Conservation (phyloP, 75 land plant genomes). For the Picea glauca region DNA sequence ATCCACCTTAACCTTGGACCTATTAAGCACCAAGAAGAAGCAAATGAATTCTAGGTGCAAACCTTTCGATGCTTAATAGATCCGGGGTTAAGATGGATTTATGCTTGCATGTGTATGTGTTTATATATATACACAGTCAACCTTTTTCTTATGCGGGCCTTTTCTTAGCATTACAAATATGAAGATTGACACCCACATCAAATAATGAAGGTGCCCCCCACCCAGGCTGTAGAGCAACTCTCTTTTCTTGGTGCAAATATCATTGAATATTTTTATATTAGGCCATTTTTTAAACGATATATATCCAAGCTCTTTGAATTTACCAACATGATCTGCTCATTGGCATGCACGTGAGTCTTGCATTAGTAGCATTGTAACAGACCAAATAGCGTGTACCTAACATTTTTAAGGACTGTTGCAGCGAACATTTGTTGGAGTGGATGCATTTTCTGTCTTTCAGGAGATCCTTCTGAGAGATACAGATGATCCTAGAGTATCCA, state of each 20-base stretch:
- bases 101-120: not conserved
- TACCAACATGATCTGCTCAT: not conserved
- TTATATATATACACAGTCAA: not conserved
- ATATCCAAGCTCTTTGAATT: not conserved
- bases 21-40: too few species aligned
- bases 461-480: slow-evolving; percentile 62
- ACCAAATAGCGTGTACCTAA: not conserved
- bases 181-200: too few species aligned
- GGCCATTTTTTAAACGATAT: not conserved
- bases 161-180: too few species aligned
- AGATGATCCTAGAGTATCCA: slow-evolving; percentile 80
- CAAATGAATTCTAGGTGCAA: too few species aligned
- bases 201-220: too few species aligned
- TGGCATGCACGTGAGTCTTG: not conserved
- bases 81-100: too few species aligned
- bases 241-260: too few species aligned
- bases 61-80: too few species aligned
- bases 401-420: slow-evolving; percentile 27
- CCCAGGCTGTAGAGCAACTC: too few species aligned
- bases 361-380: not conserved
- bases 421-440: slow-evolving; percentile 98
- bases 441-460: slow-evolving; percentile 85
- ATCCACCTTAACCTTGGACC: too few species aligned
- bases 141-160: not conserved
- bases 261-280: not conserved